Conservation (phyloP, 768 basidiomycete genomes). For the Lentinula raphanica region DNA sequence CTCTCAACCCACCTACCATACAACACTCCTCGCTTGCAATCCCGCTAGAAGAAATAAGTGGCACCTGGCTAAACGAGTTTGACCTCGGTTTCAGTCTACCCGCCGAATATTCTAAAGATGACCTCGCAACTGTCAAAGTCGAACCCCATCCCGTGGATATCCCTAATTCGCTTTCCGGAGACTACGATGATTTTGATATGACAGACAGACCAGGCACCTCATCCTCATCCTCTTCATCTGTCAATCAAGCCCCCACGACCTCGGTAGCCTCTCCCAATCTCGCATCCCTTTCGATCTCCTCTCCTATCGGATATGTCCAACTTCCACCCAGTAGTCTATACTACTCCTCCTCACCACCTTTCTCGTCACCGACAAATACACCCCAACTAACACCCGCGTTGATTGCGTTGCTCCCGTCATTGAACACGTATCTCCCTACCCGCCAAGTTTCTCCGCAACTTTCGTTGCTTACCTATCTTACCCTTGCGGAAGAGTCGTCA, state of each 20-base stretch:
- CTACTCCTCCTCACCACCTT: constrained; percentile 10
- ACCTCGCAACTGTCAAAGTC: constrained; percentile 7
- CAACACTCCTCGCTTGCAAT: constrained; percentile 47
- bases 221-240: constrained; percentile 12
- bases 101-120: constrained; percentile 6
- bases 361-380: constrained; percentile 8
- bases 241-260: neutral
- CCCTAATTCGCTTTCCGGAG: constrained; percentile 3
- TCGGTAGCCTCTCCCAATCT: neutral
- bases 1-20: constrained; percentile 16
- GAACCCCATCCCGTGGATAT: constrained; percentile 13
- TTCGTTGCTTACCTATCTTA: constrained; percentile 7
- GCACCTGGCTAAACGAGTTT: constrained; percentile 58
- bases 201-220: constrained; percentile 5
- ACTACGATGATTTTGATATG: constrained; percentile 4
- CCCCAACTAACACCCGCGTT: constrained; percentile 29
- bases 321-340: constrained; percentile 14
- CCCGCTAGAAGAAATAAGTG: constrained; percentile 50
- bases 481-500: constrained; percentile 9
- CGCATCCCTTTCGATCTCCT: constrained; percentile 8
- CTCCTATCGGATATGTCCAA: constrained; percentile 20
- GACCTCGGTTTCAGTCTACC: constrained; percentile 23
- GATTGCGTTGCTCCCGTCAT: constrained; percentile 28
- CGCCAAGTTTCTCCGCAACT: neutral
- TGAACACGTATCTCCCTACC: neutral